Base-by-base conservation (phyloP, 2,329 filamentous ascomycete species). In the Xylariales sp. region DNA sequence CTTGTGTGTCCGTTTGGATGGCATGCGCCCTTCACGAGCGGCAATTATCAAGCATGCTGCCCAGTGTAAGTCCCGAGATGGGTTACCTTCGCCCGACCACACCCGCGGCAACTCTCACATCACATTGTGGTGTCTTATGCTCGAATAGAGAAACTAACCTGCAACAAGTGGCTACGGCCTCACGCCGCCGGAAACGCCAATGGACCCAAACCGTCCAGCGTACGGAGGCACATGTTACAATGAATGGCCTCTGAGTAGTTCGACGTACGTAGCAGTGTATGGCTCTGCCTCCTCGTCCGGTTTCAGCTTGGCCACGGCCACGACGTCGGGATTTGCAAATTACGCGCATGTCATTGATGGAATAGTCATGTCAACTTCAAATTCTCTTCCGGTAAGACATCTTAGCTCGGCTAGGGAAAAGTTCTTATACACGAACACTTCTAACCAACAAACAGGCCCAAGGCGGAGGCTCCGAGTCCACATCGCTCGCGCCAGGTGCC, bases 201-300 rank as follows among this genome's bases (percentile, higher is more conserved):
- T 65, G n/a, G 71, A 74, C 30, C n/a, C 68, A 3, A 62, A 71
- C 14, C 65, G 73, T 16, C 71, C 73, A 2, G 73, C 72, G 0
- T 75, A 73, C 50, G 73, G 73, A 46, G 73, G 70, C 12, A 74
- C 71, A 28, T 75, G 72, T 32, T 73, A 65, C 30, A 72, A 67
- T 41, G 9, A 68, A 10, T 72, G 72, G 64, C 49, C 59, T n/a
- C 49, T 62, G 10, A 68, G 72, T 52, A 62, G 66, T 34, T 65
- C 67, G 7, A 32, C 64, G 3, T 64, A 50, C 5, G 59, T 74
- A 14, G 57, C 59, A 32, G 66, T 58, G 3, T 75, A 55, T 39
- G 71, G 63, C 34, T 62, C 60, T 3, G 53, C 58, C 10, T 62
- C 60, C 5, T 18, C 54, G 5, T 67, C 55, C 0, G 72, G 68